A percentile compares a stretch with the other conserved stretches of the same genome.
Evolutionary conservation across 139 green algal genomes (phyloP).

Genomic region (Pseudopediastrum boryanum): DNA sequence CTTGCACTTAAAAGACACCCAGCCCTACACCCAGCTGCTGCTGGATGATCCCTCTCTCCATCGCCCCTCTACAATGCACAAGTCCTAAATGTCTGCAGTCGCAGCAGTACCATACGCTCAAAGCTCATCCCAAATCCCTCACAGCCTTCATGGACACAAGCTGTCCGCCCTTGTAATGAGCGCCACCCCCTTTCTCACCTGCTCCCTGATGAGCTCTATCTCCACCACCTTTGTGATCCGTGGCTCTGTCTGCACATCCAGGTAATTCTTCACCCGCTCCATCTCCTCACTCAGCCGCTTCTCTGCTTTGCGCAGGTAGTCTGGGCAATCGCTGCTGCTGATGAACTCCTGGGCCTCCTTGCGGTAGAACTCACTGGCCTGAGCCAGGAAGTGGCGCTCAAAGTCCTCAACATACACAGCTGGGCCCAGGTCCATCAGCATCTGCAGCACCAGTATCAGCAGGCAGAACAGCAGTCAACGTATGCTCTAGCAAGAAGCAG

Average conservation of each 20-base stretch:
- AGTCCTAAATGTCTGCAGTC: no score
- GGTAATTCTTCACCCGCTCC: constrained; percentile 84
- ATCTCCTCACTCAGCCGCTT: constrained; percentile 87
- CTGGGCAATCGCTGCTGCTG: constrained; percentile 75
- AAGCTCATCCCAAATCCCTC: no score
- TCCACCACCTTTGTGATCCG: constrained; percentile 84
- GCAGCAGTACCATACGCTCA: no score
- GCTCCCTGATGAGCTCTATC: constrained; percentile 83
- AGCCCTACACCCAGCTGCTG: no score
- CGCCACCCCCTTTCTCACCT: constrained; percentile 53
- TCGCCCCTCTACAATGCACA: no score
- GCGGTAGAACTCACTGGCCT: constrained; percentile 89
- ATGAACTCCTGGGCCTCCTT: constrained; percentile 87
- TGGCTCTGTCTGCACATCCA: constrained; percentile 81
- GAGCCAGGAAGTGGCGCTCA: constrained; percentile 87
- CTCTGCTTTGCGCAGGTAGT: constrained; percentile 90
- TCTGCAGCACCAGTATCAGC: constrained; percentile 54
- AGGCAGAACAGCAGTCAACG: neutral
- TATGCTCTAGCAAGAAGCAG: no score
- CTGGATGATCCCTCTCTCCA: no score
- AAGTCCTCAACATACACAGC: constrained; percentile 91
- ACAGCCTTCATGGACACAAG: no score
- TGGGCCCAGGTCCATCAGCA: constrained; percentile 92
- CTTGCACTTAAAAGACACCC: no score
- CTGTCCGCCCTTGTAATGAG: no score